Percentiles rank a stretch among this genome's conserved stretches.
Conservation (phyloP, 495 filamentous ascomycete species). For the Trichocladium antarcticum region DNA sequence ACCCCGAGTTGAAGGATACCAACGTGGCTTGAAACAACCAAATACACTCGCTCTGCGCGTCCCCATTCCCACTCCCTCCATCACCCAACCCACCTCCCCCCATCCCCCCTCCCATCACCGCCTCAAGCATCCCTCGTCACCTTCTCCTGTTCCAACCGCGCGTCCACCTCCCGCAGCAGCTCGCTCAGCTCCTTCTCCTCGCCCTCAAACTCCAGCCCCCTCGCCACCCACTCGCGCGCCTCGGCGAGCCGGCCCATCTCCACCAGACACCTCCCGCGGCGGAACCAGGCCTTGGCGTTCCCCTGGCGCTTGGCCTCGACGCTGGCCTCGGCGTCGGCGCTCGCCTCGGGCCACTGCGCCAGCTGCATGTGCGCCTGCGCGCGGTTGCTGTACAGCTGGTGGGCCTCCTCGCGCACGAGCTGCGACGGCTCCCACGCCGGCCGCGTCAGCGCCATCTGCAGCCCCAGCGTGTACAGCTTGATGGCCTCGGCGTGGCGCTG, state of each 20-base stretch:
- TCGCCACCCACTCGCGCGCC: conserved; percentile 59
- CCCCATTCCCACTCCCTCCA: background rate
- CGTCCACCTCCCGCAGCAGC: conserved; percentile 60
- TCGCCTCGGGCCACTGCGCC: conserved; percentile 68
- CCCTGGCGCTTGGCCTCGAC: conserved; percentile 79
- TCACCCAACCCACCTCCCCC: background rate
- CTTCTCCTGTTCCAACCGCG: conserved; percentile 22
- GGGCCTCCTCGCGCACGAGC: conserved; percentile 72
- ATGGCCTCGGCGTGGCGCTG: conserved; percentile 61
- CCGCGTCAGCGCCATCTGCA: conserved; percentile 74
- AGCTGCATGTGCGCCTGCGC: conserved; percentile 81
- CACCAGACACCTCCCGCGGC: conserved; percentile 64
- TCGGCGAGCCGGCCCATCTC: conserved; percentile 89
- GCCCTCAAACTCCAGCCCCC: conserved; percentile 75
- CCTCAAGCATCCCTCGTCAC: conserved; percentile 12
- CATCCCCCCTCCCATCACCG: background rate
- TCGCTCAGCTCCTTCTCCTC: conserved; percentile 56
- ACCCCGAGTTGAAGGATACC: too few relatives aligned
- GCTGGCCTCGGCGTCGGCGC: conserved; percentile 71
- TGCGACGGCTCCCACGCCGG: conserved; percentile 79
- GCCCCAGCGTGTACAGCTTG: conserved; percentile 66
- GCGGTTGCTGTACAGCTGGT: conserved; percentile 69
- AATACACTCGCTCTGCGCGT: too few relatives aligned
- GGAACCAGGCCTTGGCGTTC: conserved; percentile 92
- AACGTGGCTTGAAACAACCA: too few relatives aligned